phyloP scores from a whole-genome alignment of 106 monocot species.

The Phalaenopsis aphrodite region DNA sequence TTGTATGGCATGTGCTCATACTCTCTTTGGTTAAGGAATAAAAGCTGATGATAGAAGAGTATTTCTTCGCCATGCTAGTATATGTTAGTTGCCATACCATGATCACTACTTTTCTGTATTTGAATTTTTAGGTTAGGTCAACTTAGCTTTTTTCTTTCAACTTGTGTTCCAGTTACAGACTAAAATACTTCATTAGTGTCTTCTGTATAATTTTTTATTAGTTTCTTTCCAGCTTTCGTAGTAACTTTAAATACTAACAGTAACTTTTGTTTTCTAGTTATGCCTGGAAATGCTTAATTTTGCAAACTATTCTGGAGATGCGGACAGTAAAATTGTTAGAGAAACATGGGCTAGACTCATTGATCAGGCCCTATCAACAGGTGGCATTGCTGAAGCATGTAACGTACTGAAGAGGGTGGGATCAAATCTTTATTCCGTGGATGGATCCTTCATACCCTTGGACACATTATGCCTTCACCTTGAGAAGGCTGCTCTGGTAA shows the following conservation, averaged over 20 bases:
- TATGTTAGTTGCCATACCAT: too few relatives aligned
- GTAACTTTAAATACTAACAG: background rate
- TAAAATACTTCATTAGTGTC: background rate
- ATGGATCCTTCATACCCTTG: constrained; percentile 74
- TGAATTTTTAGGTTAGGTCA: background rate
- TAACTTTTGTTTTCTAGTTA: constrained; percentile 31
- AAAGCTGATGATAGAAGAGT: background rate
- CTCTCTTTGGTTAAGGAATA: background rate
- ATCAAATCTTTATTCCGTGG: constrained; percentile 80
- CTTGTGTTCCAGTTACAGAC: background rate
- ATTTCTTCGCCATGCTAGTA: too few relatives aligned
- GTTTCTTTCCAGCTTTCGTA: background rate
- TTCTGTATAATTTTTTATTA: background rate
- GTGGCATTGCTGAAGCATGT: constrained; percentile 92
- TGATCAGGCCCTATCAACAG: constrained; percentile 84
- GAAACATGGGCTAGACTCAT: constrained; percentile 95
- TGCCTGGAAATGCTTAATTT: constrained; percentile 98
- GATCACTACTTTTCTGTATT: background rate
- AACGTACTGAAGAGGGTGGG: constrained; percentile 81
- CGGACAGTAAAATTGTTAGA: constrained; percentile 78
- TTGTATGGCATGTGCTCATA: background rate
- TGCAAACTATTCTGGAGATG: constrained; percentile 94
- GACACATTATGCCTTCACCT: constrained; percentile 94
- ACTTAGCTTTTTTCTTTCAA: background rate
- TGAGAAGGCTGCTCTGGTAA: constrained; percentile 91